These are phyloP conservation scores for Elongisporangium anandrum DNA, from an alignment of 352 stramenopile species.

Conservation along the genomic window DNA sequence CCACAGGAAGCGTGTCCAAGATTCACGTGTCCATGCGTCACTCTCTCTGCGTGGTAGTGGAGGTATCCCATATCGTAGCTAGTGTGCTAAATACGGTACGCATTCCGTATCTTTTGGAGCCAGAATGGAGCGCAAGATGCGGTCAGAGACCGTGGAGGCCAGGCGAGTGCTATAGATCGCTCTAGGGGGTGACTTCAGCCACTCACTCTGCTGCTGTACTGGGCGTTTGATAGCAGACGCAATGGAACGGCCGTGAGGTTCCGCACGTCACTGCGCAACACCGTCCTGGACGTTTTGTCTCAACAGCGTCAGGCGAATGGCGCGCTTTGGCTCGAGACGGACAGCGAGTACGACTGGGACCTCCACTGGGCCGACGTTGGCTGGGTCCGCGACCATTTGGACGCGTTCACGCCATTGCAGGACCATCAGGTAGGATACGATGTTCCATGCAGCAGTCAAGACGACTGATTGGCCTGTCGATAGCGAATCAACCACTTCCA, in stretches of 20 bases:
- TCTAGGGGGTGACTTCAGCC: not conserved
- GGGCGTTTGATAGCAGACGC: slow-evolving; percentile 7
- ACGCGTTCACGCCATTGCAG: slow-evolving; percentile 55
- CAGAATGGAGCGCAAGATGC: slow-evolving; percentile 13
- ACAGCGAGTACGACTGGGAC: slow-evolving; percentile 77
- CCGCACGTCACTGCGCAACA: slow-evolving; percentile 69
- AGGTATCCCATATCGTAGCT: not conserved
- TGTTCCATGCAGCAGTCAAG: slow-evolving; percentile 15
- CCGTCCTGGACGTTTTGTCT: slow-evolving; percentile 72
- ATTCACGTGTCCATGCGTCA: slow-evolving; percentile 10
- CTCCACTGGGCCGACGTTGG: slow-evolving; percentile 81
- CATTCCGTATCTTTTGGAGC: slow-evolving; percentile 4
- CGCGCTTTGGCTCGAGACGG: slow-evolving; percentile 54
- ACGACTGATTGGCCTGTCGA: slow-evolving; percentile 12
- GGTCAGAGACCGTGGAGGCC: slow-evolving; percentile 5
- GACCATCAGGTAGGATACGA: slow-evolving; percentile 33
- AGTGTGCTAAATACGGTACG: not conserved
- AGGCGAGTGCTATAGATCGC: not conserved
- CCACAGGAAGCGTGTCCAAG: not conserved
- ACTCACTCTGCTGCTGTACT: not conserved
- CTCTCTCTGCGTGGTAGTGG: too few relatives aligned
- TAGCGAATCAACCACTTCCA: slow-evolving; percentile 91
- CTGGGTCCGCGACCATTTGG: slow-evolving; percentile 79
- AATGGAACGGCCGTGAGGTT: slow-evolving; percentile 28
- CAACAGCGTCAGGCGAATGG: slow-evolving; percentile 17